Evolutionary conservation across 352 stramenopile species (phyloP).

Genomic region (Phytophthora capsici): DNA sequence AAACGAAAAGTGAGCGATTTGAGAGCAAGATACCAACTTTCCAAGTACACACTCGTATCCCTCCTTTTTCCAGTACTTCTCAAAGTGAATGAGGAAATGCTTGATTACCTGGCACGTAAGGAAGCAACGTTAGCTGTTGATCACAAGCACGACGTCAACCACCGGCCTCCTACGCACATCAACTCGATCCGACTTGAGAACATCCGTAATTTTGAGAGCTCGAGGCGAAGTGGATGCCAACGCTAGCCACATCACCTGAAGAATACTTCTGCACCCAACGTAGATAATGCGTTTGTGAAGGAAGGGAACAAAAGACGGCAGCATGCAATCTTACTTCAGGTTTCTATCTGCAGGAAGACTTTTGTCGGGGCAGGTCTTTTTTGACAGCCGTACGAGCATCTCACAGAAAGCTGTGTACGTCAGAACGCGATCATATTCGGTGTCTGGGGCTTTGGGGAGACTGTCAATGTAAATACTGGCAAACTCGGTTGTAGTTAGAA

Average conservation of each 20-base stretch:
- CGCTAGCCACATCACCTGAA: slow-evolving; percentile 86
- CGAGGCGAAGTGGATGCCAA: slow-evolving; percentile 59
- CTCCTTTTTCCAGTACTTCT: slow-evolving; percentile 86
- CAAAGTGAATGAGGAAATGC: slow-evolving; percentile 73
- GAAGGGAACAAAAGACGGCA: neutral
- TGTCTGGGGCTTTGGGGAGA: slow-evolving; percentile 55
- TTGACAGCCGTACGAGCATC: slow-evolving; percentile 66
- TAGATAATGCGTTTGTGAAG: neutral
- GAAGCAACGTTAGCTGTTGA: slow-evolving; percentile 1
- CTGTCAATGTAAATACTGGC: slow-evolving; percentile 78
- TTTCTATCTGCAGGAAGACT: slow-evolving; percentile 46
- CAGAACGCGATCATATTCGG: slow-evolving; percentile 70
- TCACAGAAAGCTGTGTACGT: slow-evolving; percentile 70
- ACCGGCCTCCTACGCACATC: slow-evolving; percentile 32
- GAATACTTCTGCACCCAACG: slow-evolving; percentile 51
- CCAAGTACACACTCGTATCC: slow-evolving; percentile 55
- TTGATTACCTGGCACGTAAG: slow-evolving; percentile 52
- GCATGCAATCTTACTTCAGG: slow-evolving; percentile 54
- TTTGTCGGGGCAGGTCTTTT: slow-evolving; percentile 50
- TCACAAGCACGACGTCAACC: neutral
- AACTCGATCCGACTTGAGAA: slow-evolving; percentile 75
- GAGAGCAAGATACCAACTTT: too few relatives aligned
- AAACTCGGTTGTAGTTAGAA: slow-evolving; percentile 83
- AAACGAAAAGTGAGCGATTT: too few relatives aligned
- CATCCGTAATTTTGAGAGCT: slow-evolving; percentile 67